Conservation (phyloP, 139 green algal species). For the Axilococcus clingmanii region DNA sequence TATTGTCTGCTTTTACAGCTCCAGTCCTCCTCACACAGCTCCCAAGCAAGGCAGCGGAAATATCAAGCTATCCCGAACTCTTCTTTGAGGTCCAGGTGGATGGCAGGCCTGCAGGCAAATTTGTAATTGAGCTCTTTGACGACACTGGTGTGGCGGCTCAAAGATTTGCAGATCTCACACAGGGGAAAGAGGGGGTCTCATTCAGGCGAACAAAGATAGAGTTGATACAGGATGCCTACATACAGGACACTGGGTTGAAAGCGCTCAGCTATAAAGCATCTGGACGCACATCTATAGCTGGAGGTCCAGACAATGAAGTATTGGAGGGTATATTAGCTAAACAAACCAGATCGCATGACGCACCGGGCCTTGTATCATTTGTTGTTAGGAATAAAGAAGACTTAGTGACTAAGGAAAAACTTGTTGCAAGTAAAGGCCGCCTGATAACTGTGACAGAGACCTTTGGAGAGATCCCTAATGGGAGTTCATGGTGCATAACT, state of each 20-base stretch:
- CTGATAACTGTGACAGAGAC: slow-evolving; percentile 44
- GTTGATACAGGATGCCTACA: slow-evolving; percentile 17
- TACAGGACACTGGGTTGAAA: slow-evolving; percentile 10
- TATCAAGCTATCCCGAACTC: too few relatives aligned
- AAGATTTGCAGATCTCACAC: slow-evolving; percentile 33
- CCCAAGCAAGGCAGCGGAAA: too few relatives aligned
- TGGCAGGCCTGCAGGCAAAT: slow-evolving; percentile 21
- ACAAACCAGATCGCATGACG: slow-evolving; percentile 7
- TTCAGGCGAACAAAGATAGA: slow-evolving; percentile 37
- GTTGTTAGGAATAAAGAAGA: slow-evolving; percentile 13
- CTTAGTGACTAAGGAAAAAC: slow-evolving; percentile 27
- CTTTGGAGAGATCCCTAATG: slow-evolving; percentile 34
- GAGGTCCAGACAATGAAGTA: slow-evolving; percentile 23
- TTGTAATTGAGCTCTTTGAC: slow-evolving; percentile 32
- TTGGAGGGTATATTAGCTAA: slow-evolving; percentile 23
- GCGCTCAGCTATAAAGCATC: slow-evolving; percentile 12
- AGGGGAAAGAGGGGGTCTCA: slow-evolving; percentile 37
- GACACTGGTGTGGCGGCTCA: slow-evolving; percentile 10
- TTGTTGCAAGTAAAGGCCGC: slow-evolving; percentile 46
- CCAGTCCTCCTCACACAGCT: too few relatives aligned
- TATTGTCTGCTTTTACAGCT: too few relatives aligned
- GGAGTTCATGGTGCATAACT: slow-evolving; percentile 46
- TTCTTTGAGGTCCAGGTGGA: slow-evolving; percentile 46
- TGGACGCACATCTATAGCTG: slow-evolving; percentile 12
- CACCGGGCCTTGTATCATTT: slow-evolving; percentile 21